Conservation (phyloP, 148 eudicot genomes). For the Vaccinium macrocarpon region DNA sequence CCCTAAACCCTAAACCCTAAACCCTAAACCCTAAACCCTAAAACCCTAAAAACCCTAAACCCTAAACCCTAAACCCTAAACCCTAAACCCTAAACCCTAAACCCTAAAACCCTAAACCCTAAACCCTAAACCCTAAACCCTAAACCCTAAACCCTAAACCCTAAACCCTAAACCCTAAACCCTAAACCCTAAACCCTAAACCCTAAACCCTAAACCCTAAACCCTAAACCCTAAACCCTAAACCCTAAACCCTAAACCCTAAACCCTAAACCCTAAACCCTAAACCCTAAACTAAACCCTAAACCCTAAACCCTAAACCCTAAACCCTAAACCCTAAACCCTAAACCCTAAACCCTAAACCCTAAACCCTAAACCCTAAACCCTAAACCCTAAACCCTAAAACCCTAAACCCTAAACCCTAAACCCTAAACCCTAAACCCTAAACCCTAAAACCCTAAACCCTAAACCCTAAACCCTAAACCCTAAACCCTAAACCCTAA, state of each 20-base stretch:
- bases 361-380: neutral
- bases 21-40: too few species aligned
- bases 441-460: neutral
- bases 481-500: neutral
- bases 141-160: slow-evolving; percentile 9
- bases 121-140: neutral
- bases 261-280: slow-evolving; percentile 8
- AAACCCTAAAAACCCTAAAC: neutral
- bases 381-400: neutral
- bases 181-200: slow-evolving; percentile 5
- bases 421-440: too few species aligned
- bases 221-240: neutral
- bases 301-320: slow-evolving; percentile 4
- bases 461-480: neutral
- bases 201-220: slow-evolving; percentile 3
- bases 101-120: too few species aligned
- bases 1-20: too few species aligned
- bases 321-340: neutral
- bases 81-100: neutral
- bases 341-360: neutral
- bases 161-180: slow-evolving; percentile 6
- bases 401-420: neutral
- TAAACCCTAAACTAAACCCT: too few species aligned
- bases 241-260: neutral
- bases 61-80: too few species aligned